A percentile compares a stretch with the other conserved stretches of the same genome.
These are phyloP conservation scores for Alternaria triticimaculans DNA, from an alignment of 2,329 filamentous ascomycete genomes.

Conservation along the genomic window DNA sequence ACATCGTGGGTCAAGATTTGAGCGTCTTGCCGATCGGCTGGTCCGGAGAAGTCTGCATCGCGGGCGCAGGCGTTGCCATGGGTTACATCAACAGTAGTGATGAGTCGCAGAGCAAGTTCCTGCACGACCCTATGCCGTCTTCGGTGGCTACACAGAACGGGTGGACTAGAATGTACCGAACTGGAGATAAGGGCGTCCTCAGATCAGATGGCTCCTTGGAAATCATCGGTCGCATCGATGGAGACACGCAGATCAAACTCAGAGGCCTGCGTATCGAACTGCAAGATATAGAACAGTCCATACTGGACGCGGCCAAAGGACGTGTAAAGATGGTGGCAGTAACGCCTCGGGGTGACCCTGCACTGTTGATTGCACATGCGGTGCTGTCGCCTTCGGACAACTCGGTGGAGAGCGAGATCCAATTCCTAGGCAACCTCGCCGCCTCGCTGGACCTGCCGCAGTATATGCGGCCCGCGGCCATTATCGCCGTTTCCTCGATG, in stretches of 20 bases:
- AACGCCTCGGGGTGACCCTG: background rate
- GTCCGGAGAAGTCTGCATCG: conserved; percentile 53
- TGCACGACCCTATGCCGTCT: background rate
- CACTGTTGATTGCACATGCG: background rate
- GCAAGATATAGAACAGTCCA: conserved; percentile 47
- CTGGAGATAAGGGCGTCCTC: conserved; percentile 52
- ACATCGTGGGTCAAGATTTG: conserved; percentile 50
- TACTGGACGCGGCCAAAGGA: conserved; percentile 34
- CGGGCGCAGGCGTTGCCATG: conserved; percentile 44
- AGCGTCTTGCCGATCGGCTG: conserved; percentile 50
- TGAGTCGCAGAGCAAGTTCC: conserved; percentile 19
- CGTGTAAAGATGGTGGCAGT: background rate
- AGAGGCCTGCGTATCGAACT: conserved; percentile 51
- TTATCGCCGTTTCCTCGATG: conserved; percentile 12
- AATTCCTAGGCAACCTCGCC: background rate
- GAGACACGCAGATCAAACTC: conserved; percentile 34
- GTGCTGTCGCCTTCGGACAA: background rate
- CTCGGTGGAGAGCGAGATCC: background rate
- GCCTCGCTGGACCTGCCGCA: conserved; percentile 41
- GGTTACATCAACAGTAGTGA: conserved; percentile 39
- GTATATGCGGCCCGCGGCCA: conserved; percentile 32
- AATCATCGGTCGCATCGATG: conserved; percentile 22
- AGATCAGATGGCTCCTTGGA: conserved; percentile 44
- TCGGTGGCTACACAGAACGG: conserved; percentile 5
- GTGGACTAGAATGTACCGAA: conserved; percentile 45